These are phyloP conservation scores for Pholiota adiposa DNA, from an alignment of 1,284 basidiomycete genomes.

Conservation along the genomic window DNA sequence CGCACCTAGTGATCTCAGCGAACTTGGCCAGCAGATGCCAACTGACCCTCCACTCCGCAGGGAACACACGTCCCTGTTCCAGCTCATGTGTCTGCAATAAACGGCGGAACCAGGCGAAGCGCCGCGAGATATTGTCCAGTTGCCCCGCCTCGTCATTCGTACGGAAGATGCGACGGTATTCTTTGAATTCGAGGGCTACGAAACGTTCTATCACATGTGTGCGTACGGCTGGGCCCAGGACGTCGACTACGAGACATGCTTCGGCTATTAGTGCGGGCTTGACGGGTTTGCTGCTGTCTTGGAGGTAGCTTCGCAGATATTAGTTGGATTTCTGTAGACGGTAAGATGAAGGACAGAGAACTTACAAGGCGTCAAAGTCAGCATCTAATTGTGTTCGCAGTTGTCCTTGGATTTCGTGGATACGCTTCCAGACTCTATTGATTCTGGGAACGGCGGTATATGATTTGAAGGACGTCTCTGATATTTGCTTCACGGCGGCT, in stretches of 20 bases:
- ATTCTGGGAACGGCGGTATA: conserved; percentile 79
- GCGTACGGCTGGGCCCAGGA: conserved; percentile 84
- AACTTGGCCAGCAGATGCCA: conserved; percentile 85
- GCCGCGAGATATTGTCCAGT: conserved; percentile 91
- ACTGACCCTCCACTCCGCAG: conserved; percentile 81
- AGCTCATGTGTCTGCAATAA: conserved; percentile 88
- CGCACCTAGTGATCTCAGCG: conserved; percentile 82
- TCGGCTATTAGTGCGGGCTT: conserved; percentile 71
- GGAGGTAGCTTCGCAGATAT: conserved; percentile 63
- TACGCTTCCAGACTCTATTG: conserved; percentile 74
- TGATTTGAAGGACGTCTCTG: conserved; percentile 70
- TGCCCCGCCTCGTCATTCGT: conserved; percentile 93
- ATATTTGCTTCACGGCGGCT: conserved; percentile 85
- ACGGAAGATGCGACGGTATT: conserved; percentile 96
- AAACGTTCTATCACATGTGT: conserved; percentile 88
- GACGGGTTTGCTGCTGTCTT: conserved; percentile 72
- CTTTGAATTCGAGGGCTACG: conserved; percentile 88
- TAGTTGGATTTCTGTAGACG: not conserved
- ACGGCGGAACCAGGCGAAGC: conserved; percentile 97
- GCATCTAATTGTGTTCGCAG: conserved; percentile 79
- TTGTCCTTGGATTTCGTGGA: conserved; percentile 80
- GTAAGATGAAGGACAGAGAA: conserved; percentile 23
- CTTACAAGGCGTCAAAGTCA: conserved; percentile 92
- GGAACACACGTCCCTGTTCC: conserved; percentile 85
- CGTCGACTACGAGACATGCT: conserved; percentile 85